Base-by-base conservation (phyloP, 2,329 filamentous ascomycete genomes). In the Cytospora leucostoma region DNA sequence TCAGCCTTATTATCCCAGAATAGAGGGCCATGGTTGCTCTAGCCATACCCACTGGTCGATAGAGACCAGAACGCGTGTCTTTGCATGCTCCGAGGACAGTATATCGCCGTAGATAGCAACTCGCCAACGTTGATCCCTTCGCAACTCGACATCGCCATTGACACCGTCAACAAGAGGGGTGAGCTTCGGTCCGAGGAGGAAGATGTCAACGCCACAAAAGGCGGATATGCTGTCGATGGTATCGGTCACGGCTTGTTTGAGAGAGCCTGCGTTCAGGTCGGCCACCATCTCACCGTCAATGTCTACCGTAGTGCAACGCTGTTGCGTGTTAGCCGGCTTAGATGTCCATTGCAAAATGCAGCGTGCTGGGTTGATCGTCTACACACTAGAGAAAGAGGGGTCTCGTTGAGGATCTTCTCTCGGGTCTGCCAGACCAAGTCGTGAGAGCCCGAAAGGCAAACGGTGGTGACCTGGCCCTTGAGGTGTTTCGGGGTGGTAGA, bases 41-140 rank as follows among this genome's bases (percentile, higher is more conserved):
- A 66, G 65, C 77, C 83, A 72, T 84, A 95, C 91, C 79, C 96
- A 86, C 77, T 93, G 92, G 75, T 99, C 95, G 74, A 99, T 98
- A 83, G 97, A 95, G 75, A 98, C 96, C 75, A 99, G 80, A 49
- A 97, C 88, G 68, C 95, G 87, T 19, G 94, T 97, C 83, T 99
- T 99, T 61, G 95, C 95, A 77, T 98, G 94, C 77, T 99, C 95
- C 34, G 92, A 90, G 69, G 93, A 97, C 78, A 98, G 88, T 77
- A 95, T 89, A 74, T 99, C 95, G 61, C 95, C 94, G 71, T 95
- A 99, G 68, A 99, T 96, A 70, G 92, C 91, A 66, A 97, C 89
- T 73, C 94, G 88, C 81, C 96, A 93, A 70, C 94, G 88, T 75
- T 95, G 91, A 75, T 97, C 93, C 71, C 92, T 89, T 69, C 91